phyloP scores from a whole-genome alignment of 495 filamentous ascomycete species.

The Penicillium atrosanguineum region DNA sequence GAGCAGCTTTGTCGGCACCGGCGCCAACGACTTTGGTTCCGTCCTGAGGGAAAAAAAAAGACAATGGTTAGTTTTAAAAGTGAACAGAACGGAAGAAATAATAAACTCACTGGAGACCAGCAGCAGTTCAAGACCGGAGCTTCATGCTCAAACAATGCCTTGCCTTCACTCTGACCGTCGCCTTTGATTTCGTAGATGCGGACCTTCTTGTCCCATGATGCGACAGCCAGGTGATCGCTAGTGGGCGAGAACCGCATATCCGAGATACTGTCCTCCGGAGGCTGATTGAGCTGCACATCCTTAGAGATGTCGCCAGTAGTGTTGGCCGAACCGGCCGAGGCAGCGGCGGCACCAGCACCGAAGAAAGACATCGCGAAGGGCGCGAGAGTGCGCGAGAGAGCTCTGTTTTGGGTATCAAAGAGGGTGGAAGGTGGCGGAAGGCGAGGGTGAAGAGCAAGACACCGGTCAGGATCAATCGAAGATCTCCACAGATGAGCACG shows the following conservation, averaged over 20 bases:
- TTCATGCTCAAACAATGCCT: slow-evolving; percentile 74
- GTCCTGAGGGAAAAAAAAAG: slow-evolving; percentile 42
- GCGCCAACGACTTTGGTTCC: slow-evolving; percentile 75
- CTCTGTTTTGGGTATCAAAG: background rate
- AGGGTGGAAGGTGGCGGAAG: background rate
- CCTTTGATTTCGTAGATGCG: slow-evolving; percentile 84
- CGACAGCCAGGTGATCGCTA: slow-evolving; percentile 75
- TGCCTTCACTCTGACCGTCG: slow-evolving; percentile 68
- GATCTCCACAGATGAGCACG: background rate
- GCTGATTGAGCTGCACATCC: slow-evolving; percentile 72
- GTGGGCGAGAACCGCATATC: slow-evolving; percentile 78
- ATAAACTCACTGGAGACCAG: slow-evolving; percentile 75
- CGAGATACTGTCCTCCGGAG: slow-evolving; percentile 83
- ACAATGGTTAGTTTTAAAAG: slow-evolving; percentile 4
- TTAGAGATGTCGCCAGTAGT: slow-evolving; percentile 88
- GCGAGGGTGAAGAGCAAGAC: background rate
- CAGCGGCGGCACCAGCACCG: slow-evolving; percentile 37
- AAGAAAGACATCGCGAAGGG: slow-evolving; percentile 57
- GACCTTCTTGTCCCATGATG: slow-evolving; percentile 93
- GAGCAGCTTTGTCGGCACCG: slow-evolving; percentile 80
- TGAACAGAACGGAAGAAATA: background rate
- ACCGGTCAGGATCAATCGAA: background rate
- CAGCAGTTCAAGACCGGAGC: slow-evolving; percentile 73
- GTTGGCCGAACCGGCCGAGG: slow-evolving; percentile 52
- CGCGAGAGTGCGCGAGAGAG: slow-evolving; percentile 3